phyloP scores from a whole-genome alignment of 495 filamentous ascomycete genomes.

The Penicillium crystallinum region DNA sequence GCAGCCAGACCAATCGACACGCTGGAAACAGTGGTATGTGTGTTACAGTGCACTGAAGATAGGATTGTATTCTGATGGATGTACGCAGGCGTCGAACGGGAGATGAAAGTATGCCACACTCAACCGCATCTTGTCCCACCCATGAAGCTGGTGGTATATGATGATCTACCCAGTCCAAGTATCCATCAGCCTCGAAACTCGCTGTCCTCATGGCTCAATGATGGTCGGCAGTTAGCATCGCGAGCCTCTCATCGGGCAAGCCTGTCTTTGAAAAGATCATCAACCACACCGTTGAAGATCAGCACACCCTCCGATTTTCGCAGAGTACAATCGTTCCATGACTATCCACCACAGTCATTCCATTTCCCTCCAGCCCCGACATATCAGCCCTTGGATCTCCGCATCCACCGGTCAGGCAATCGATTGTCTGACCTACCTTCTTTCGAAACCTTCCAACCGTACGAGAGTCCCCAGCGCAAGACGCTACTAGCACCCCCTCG shows the following conservation, averaged over 20 bases:
- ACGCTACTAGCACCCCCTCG: conserved; percentile 26
- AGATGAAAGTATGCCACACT: conserved; percentile 45
- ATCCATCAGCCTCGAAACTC: conserved; percentile 27
- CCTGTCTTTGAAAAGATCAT: conserved; percentile 44
- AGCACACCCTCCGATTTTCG: conserved; percentile 51
- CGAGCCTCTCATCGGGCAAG: conserved; percentile 50
- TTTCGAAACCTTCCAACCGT: conserved; percentile 34
- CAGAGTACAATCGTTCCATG: conserved; percentile 36
- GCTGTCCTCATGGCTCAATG: conserved; percentile 36
- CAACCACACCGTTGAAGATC: conserved; percentile 39
- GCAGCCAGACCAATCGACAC: conserved; percentile 24
- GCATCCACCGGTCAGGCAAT: conserved; percentile 62
- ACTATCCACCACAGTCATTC: conserved; percentile 1
- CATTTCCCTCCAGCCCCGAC: conserved; percentile 17
- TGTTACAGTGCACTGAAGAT: background rate
- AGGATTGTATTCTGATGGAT: background rate
- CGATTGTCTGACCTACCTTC: conserved; percentile 55
- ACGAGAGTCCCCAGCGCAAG: conserved; percentile 15
- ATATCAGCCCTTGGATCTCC: conserved; percentile 71
- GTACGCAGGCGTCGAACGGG: conserved; percentile 32
- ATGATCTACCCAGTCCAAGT: conserved; percentile 35
- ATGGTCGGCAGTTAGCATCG: conserved; percentile 40
- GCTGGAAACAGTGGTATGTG: conserved; percentile 25
- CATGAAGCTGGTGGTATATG: conserved; percentile 39
- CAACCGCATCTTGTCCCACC: conserved; percentile 48